Evolutionary conservation across 192 early-diverging fungal species (phyloP), one percentile per base, ranked within the genome.

Genomic region (Geranomyces variabilis): DNA sequence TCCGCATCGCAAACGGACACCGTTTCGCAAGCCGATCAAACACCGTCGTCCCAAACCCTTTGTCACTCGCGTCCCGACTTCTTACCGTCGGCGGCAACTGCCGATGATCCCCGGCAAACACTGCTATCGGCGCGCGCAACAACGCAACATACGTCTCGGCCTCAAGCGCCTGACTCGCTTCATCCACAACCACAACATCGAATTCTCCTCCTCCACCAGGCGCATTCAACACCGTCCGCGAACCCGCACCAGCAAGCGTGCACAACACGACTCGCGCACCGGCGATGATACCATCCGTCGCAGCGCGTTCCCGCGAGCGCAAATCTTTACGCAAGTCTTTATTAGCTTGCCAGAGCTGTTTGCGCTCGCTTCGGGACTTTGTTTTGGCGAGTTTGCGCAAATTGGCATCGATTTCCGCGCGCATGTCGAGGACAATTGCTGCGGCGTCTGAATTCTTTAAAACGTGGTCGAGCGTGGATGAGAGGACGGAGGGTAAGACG

Each of bases 141-240:
- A 93, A 84, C 1, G 95, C 92, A 59, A 95, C 91, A 93, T 94
- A 97, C 71, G 91, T 92, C 80, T 97, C 95, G 30, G 88, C 80
- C 71, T 77, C 57, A 14, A 77, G 46, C 5, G 93, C 92, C 73
- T 97, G 95, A 4, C 90, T 90, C 0, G 91, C 92, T 75, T 97
- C 95, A 66, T 97, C 95, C 57, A 97, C 92, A 24, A 97, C 77
- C 0, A 94, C 90, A 0, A 89, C 86, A 73, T 96, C 94, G 76
- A 94, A 97, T 36, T 84, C 70, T 30, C 88, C 70, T n/a, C n/a
- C n/a, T n/a, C n/a, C n/a, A n/a, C n/a, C n/a, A n/a, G n/a, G n/a
- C 10, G 80, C 78, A 49, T 77, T 63, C 8, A 28, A 36, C 24
- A 93, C 72, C 17, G 67, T 83, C 19, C 79, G 79, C 17, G 79